These are phyloP conservation scores for Russula vinacea DNA, from an alignment of 768 basidiomycete genomes.

Conservation along the genomic window DNA sequence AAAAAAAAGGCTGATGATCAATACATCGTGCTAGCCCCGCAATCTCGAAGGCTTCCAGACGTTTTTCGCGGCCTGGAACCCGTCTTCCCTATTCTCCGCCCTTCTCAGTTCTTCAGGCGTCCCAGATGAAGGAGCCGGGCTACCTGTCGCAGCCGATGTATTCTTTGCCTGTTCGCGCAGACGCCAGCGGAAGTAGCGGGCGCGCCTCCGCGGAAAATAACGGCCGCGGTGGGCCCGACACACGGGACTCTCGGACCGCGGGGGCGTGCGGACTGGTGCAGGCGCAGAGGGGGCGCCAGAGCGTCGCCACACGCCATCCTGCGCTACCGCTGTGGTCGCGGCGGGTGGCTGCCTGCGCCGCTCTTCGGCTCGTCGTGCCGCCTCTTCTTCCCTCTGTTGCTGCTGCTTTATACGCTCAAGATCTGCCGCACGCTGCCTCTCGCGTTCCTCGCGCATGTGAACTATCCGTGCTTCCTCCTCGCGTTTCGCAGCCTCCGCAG, in stretches of 20 bases:
- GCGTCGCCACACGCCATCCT: constrained; percentile 34
- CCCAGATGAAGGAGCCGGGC: constrained; percentile 34
- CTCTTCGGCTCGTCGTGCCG: constrained; percentile 43
- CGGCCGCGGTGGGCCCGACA: constrained; percentile 33
- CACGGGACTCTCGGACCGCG: constrained; percentile 56
- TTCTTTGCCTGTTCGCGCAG: constrained; percentile 50
- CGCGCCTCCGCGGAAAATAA: constrained; percentile 31
- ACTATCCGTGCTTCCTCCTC: constrained; percentile 58
- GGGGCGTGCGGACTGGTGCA: constrained; percentile 36
- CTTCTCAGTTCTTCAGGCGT: constrained; percentile 35
- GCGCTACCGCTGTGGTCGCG: constrained; percentile 34
- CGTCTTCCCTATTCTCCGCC: constrained; percentile 54
- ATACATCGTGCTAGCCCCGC: constrained; percentile 23
- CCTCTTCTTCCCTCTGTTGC: constrained; percentile 57
- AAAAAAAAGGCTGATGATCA: not conserved
- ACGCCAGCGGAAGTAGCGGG: constrained; percentile 52
- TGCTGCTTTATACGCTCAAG: constrained; percentile 57
- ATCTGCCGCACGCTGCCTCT: constrained; percentile 49
- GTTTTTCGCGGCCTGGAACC: constrained; percentile 62
- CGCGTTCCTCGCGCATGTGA: constrained; percentile 52
- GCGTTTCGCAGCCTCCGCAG: constrained; percentile 45
- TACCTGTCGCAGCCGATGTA: constrained; percentile 38
- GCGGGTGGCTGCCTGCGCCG: constrained; percentile 37
- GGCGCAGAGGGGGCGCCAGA: constrained; percentile 2
- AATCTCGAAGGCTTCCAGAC: constrained; percentile 36